Evolutionary conservation across 148 eudicot species (phyloP).

Genomic region (Arbutus unedo): DNA sequence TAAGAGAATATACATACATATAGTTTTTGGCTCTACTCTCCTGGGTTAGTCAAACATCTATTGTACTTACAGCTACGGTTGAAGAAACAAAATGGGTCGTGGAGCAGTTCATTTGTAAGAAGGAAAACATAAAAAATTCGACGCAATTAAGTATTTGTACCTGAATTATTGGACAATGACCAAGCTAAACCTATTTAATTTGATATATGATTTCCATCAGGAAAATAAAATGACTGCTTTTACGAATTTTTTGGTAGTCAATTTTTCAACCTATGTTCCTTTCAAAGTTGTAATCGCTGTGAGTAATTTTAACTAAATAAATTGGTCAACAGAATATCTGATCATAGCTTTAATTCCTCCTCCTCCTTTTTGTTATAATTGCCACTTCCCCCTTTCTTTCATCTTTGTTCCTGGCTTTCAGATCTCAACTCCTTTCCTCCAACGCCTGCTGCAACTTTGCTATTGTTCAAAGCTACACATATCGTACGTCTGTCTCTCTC

Average conservation of each 20-base stretch:
- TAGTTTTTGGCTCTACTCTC: slow-evolving; percentile 15
- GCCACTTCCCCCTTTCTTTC: not conserved
- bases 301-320: too few relatives aligned
- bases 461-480: not conserved
- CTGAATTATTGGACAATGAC: too few relatives aligned
- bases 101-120: too few relatives aligned
- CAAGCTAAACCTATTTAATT: too few relatives aligned
- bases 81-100: not conserved
- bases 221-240: too few relatives aligned
- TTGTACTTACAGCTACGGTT: not conserved
- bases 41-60: not conserved
- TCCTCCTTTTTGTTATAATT: too few relatives aligned
- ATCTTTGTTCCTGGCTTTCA: slow-evolving; percentile 9
- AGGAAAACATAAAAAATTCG: too few relatives aligned
- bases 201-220: too few relatives aligned
- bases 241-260: too few relatives aligned
- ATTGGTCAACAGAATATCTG: not conserved
- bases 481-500: not conserved
- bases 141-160: too few relatives aligned
- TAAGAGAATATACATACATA: slow-evolving; percentile 14
- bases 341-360: not conserved
- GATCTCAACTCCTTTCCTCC: not conserved
- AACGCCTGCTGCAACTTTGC: not conserved
- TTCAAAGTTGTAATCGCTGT: too few relatives aligned
- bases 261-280: too few relatives aligned